Evolutionary conservation across 2,329 filamentous ascomycete genomes (phyloP), one percentile per base, ranked within the genome.

Genomic region (Achaetomium macrosporum): DNA sequence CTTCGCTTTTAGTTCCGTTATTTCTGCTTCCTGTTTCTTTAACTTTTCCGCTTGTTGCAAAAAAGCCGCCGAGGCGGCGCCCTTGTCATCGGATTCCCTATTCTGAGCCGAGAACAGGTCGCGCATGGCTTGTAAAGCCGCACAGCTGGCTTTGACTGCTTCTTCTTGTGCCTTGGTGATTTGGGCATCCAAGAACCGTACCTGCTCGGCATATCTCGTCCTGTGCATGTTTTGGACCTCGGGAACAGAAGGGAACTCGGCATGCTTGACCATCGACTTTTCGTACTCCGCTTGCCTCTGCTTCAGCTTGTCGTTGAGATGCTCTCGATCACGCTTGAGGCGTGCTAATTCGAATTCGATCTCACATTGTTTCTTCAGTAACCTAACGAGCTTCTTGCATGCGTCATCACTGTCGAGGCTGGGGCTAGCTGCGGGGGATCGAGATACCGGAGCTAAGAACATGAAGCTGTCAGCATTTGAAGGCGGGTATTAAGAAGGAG

Each of bases 181-280:
- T 19, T 47, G 30, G 3, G 25, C 37, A 30, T 55, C 47, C 11
- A 59, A 40, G 2, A 2, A n/a, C n/a, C 40, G 43, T 5, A 52
- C 25, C 12, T 48, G 48, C 12, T 42, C 47, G 10, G 43, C 50
- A 45, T 50, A 45, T 16, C 31, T 59, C 10, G 42, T 33, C 19
- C 51, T 41, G 29, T 53, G 58, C 51, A 56, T 57, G 9, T 57
- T 60, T 33, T 63, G 63, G 2, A 63, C 41, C 36, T 65, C 63
- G 0, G 59, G 55, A 1, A 63, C 33, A 12, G 62, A 62, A 10
- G 59, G 60, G 17, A 61, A 63, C 7, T 62, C 60, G 17, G 54
- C 50, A 43, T 59, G 54, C 40, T 61, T 63, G 4, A 39, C 42
- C 43, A 48, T 57, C 0, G 57, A 54, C 41, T 53, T 61, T 5